phyloP scores from a whole-genome alignment of 78 protist species.

The Dictyostelium firmibasis region DNA sequence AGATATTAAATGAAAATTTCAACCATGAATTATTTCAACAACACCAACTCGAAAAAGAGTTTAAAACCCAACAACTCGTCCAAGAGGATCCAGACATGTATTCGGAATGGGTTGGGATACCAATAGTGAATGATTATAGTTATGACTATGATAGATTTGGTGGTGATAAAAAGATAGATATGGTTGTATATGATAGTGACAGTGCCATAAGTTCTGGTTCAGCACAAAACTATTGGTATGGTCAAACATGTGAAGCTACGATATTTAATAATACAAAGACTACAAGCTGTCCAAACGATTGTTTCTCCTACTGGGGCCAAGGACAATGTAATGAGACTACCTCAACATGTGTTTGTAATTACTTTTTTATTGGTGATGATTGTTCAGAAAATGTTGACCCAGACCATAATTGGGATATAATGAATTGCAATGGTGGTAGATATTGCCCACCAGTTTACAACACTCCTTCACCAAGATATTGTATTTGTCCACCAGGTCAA shows the following conservation, averaged over 20 bases:
- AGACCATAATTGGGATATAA: conserved; percentile 30
- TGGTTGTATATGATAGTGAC: background rate
- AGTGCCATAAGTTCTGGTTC: background rate
- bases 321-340: conserved; percentile 1
- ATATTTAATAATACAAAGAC: background rate
- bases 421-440: conserved; percentile 37
- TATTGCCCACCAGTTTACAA: conserved; percentile 44
- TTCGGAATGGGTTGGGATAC: background rate
- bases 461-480: background rate
- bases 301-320: conserved; percentile 50
- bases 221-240: background rate
- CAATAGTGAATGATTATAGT: background rate
- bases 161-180: background rate
- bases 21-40: background rate
- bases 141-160: background rate
- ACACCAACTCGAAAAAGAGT: background rate
- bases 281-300: background rate
- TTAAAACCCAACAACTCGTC: background rate
- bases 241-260: conserved; percentile 25
- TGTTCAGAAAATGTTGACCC: conserved; percentile 19
- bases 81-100: background rate
- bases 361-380: conserved; percentile 18
- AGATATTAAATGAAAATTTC: background rate
- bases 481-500: conserved; percentile 29
- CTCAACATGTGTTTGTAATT: background rate